Evolutionary conservation across 2,329 filamentous ascomycete genomes (phyloP).

Genomic region (Trichoderma polysporum): DNA sequence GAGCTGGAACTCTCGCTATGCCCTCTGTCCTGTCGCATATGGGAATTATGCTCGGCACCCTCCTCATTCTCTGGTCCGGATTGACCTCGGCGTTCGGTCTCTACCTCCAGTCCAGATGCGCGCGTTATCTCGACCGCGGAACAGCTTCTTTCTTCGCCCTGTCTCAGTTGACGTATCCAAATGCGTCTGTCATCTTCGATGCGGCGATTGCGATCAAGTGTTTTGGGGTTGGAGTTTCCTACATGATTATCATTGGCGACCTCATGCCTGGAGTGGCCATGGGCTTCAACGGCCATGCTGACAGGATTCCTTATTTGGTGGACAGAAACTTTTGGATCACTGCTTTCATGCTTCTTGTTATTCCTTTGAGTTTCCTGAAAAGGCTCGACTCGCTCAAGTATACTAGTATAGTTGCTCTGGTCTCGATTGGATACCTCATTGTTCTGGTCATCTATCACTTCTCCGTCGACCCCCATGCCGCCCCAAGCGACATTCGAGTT

Average conservation of each 20-base stretch:
- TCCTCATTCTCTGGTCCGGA: slow-evolving; percentile 90
- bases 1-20: slow-evolving; percentile 91
- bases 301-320: slow-evolving; percentile 68
- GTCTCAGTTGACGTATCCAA: slow-evolving; percentile 94
- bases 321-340: slow-evolving; percentile 98
- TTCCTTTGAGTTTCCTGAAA: slow-evolving; percentile 88
- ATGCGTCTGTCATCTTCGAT: slow-evolving; percentile 93
- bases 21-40: slow-evolving; percentile 94
- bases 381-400: slow-evolving; percentile 95
- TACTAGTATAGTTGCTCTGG: slow-evolving; percentile 84
- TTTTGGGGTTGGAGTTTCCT: slow-evolving; percentile 95
- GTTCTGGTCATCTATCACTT: slow-evolving; percentile 94
- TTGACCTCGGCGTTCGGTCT: slow-evolving; percentile 86
- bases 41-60: slow-evolving; percentile 80
- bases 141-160: slow-evolving; percentile 92
- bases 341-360: slow-evolving; percentile 93
- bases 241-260: slow-evolving; percentile 98
- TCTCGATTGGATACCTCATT: slow-evolving; percentile 93
- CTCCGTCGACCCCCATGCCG: slow-evolving; percentile 70
- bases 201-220: slow-evolving; percentile 96
- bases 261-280: slow-evolving; percentile 92
- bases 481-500: slow-evolving; percentile 72
- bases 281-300: slow-evolving; percentile 69
- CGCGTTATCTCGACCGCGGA: slow-evolving; percentile 87
- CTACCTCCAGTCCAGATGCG: slow-evolving; percentile 91